Evolutionary conservation across 805 yeast genomes (phyloP).

Genomic region (Yamadazyma sp.): DNA sequence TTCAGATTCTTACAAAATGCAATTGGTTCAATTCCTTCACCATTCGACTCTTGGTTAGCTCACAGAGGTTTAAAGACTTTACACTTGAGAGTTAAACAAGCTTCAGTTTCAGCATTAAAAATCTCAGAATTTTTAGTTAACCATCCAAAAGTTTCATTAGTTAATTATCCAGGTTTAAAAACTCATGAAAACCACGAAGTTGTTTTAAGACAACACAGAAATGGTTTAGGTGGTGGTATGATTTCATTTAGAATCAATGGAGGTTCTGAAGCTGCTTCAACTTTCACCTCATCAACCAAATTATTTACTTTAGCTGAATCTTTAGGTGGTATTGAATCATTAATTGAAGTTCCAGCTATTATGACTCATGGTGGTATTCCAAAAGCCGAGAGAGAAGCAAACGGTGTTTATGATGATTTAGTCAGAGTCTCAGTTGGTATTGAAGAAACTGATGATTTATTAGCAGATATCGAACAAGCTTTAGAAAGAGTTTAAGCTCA

Average conservation of each 20-base stretch:
- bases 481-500: constrained; percentile 35
- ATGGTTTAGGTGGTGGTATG: constrained; percentile 89
- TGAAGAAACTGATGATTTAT: constrained; percentile 76
- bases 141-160: constrained; percentile 55
- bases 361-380: constrained; percentile 95
- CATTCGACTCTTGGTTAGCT: constrained; percentile 90
- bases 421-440: constrained; percentile 84
- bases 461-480: constrained; percentile 70
- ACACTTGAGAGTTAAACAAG: constrained; percentile 73
- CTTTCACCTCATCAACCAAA: constrained; percentile 70
- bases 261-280: constrained; percentile 72
- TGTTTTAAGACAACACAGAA: constrained; percentile 73
- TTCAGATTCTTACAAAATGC: constrained; percentile 83
- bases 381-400: constrained; percentile 67
- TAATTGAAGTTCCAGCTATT: constrained; percentile 83
- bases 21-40: constrained; percentile 84
- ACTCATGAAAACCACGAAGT: constrained; percentile 61
- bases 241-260: constrained; percentile 83
- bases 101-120: constrained; percentile 60
- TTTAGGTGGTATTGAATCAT: constrained; percentile 84
- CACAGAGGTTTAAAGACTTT: constrained; percentile 89
- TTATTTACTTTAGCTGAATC: constrained; percentile 86
- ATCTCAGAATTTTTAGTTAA: constrained; percentile 62
- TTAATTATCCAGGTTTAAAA: constrained; percentile 81
- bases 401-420: constrained; percentile 80